phyloP scores from a whole-genome alignment of 164 flowering plant species.

The Umbellularia californica region DNA sequence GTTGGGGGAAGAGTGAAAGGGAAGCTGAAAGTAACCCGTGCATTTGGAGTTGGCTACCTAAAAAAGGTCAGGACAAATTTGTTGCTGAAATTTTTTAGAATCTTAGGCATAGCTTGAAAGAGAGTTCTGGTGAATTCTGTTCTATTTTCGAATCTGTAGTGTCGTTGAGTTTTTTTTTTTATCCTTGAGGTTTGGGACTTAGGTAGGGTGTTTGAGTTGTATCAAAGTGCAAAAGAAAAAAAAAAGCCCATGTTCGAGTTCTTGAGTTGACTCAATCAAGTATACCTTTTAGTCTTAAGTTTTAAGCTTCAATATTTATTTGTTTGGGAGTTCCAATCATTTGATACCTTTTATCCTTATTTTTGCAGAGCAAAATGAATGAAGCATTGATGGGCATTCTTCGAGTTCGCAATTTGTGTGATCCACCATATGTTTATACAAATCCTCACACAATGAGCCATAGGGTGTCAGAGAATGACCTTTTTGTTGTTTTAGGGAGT shows the following conservation, averaged over 20 bases:
- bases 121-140: no score
- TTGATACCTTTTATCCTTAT: not conserved
- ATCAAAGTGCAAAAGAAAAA: no score
- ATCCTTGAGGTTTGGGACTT: no score
- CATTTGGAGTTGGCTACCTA: conserved; percentile 33
- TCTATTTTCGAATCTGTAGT: no score
- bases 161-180: no score
- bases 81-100: not conserved
- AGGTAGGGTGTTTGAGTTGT: no score
- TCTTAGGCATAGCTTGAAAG: no score
- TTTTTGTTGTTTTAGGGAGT: conserved; percentile 27
- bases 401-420: conserved; percentile 26
- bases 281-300: no score
- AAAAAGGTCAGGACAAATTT: conserved; percentile 16
- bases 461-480: conserved; percentile 20
- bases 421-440: conserved; percentile 30
- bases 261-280: no score
- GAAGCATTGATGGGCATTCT: conserved; percentile 33
- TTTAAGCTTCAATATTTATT: not conserved
- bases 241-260: no score
- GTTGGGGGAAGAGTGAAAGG: conserved; percentile 30
- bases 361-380: conserved; percentile 23
- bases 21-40: conserved; percentile 29
- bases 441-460: conserved; percentile 19
- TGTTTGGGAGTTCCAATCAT: not conserved